Evolutionary conservation across 257 asterid species (phyloP).

Genomic region (Osmanthus fragrans): DNA sequence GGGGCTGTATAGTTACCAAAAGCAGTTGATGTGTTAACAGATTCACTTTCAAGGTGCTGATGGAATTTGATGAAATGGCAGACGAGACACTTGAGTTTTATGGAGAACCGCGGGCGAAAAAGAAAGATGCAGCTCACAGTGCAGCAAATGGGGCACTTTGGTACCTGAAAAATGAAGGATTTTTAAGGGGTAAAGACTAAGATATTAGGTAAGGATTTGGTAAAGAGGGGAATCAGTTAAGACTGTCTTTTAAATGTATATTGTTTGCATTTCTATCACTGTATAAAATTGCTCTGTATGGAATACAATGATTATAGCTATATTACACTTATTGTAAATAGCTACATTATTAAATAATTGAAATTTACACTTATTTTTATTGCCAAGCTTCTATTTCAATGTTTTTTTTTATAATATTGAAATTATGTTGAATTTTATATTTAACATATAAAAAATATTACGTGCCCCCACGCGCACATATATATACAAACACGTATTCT

Average conservation of each 20-base stretch:
- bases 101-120: conserved; percentile 59
- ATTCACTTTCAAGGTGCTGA: conserved; percentile 55
- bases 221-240: not conserved
- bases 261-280: not conserved
- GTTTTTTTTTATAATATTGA: no score
- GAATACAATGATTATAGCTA: not conserved
- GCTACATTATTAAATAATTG: no score
- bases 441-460: no score
- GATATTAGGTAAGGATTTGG: not conserved
- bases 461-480: no score
- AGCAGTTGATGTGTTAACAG: conserved; percentile 36
- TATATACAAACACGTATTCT: no score
- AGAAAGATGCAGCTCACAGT: conserved; percentile 78
- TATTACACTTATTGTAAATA: no score
- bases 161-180: conserved; percentile 63
- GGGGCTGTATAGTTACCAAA: not conserved
- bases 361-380: no score
- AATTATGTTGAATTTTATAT: no score
- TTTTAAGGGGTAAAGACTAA: conserved; percentile 30
- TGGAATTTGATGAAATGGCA: conserved; percentile 52
- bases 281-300: not conserved
- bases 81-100: conserved; percentile 49
- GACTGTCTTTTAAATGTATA: not conserved
- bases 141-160: conserved; percentile 87
- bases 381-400: no score